Evolutionary conservation across 495 filamentous ascomycete species (phyloP).

Genomic region (Penicillium flavigenum): DNA sequence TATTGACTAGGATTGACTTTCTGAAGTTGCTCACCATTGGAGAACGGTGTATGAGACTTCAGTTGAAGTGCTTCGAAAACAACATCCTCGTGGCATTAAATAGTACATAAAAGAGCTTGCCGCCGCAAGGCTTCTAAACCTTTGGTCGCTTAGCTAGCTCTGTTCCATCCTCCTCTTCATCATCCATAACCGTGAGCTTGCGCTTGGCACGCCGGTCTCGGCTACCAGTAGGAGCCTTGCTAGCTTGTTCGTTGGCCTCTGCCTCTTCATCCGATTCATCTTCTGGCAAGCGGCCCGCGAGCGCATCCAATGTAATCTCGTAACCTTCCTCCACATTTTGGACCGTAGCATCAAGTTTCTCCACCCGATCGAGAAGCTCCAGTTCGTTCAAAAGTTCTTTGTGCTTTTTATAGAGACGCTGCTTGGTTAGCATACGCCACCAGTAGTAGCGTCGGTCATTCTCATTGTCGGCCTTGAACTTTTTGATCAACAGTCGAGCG

Average conservation of each 20-base stretch:
- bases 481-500: slow-evolving; percentile 52
- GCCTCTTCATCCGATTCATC: slow-evolving; percentile 17
- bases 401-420: slow-evolving; percentile 77
- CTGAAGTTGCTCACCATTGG: neutral
- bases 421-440: slow-evolving; percentile 82
- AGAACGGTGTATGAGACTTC: neutral
- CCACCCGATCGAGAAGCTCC: slow-evolving; percentile 69
- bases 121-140: slow-evolving; percentile 22
- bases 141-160: slow-evolving; percentile 39
- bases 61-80: neutral
- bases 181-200: slow-evolving; percentile 47
- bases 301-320: slow-evolving; percentile 59
- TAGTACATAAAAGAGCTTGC: slow-evolving; percentile 12
- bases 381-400: slow-evolving; percentile 74
- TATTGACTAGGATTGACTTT: neutral
- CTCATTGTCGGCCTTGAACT: slow-evolving; percentile 50
- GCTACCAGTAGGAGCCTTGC: slow-evolving; percentile 28
- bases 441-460: slow-evolving; percentile 68
- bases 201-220: slow-evolving; percentile 43
- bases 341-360: slow-evolving; percentile 78
- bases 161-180: slow-evolving; percentile 44
- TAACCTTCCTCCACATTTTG: slow-evolving; percentile 81
- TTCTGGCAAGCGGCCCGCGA: slow-evolving; percentile 40
- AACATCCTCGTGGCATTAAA: slow-evolving; percentile 22
- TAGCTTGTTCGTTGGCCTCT: slow-evolving; percentile 21